These are phyloP conservation scores for Nitzschia putrida DNA, from an alignment of 108 stramenopile genomes.

Conservation along the genomic window DNA sequence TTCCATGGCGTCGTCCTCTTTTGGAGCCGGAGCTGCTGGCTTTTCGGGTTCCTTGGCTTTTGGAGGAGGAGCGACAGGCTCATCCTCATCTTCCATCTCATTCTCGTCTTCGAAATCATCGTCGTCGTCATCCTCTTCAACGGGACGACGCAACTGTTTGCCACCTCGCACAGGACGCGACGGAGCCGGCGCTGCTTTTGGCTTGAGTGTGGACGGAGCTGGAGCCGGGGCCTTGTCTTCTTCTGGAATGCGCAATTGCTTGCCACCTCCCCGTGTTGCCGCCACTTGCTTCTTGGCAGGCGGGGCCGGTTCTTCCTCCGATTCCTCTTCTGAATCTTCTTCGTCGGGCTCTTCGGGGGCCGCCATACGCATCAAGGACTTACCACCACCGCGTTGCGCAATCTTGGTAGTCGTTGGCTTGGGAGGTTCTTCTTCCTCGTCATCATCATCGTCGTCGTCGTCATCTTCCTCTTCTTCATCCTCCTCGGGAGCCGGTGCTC, in stretches of 20 bases:
- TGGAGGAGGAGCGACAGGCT: slow-evolving; percentile 30
- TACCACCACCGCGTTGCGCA: slow-evolving; percentile 62
- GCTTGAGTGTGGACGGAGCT: not conserved
- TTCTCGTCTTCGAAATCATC: slow-evolving; percentile 32
- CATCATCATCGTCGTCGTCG: slow-evolving; percentile 39
- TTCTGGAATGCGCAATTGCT: not conserved
- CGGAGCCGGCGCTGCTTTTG: not conserved
- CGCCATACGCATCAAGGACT: slow-evolving; percentile 50
- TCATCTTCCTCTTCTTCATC: slow-evolving; percentile 44
- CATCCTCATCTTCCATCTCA: slow-evolving; percentile 59
- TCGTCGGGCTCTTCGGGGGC: slow-evolving; percentile 26
- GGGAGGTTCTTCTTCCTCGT: slow-evolving; percentile 33
- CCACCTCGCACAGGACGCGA: slow-evolving; percentile 13
- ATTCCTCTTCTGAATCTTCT: slow-evolving; percentile 32
- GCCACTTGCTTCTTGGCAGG: not conserved
- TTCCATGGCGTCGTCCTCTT: slow-evolving; percentile 49
- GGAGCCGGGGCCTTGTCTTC: not conserved
- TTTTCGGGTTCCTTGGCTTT: slow-evolving; percentile 14
- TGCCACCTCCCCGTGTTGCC: not conserved
- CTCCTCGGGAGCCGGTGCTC: slow-evolving; percentile 37
- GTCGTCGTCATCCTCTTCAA: slow-evolving; percentile 23
- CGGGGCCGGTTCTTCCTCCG: slow-evolving; percentile 12
- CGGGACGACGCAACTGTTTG: slow-evolving; percentile 33
- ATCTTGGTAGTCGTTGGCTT: slow-evolving; percentile 20
- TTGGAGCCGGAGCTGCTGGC: slow-evolving; percentile 16